These are phyloP conservation scores for Dispira simplex DNA, from an alignment of 192 early-diverging fungal species.

Conservation along the genomic window DNA sequence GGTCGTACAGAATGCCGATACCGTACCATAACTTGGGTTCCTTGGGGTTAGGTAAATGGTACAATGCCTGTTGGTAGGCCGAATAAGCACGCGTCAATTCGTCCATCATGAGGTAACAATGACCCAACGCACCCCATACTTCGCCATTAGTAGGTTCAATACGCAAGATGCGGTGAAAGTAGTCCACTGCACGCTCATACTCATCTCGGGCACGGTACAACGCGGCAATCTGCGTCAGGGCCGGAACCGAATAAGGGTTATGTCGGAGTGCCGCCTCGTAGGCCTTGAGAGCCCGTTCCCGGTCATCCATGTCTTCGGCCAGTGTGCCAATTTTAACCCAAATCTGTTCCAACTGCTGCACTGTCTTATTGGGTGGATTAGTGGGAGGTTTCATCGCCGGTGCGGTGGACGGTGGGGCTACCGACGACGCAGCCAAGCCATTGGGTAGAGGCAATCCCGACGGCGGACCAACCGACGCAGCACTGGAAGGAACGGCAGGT, in stretches of 20 bases:
- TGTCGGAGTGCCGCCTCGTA: conserved; percentile 86
- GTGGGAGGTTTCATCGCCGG: no score
- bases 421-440: no score
- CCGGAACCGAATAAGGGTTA: conserved; percentile 78
- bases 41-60: conserved; percentile 82
- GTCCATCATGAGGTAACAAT: conserved; percentile 94
- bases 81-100: conserved; percentile 87
- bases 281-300: conserved; percentile 66
- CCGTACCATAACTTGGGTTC: conserved; percentile 99
- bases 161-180: conserved; percentile 75
- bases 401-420: no score
- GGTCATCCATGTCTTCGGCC: conserved; percentile 25
- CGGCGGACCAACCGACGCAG: no score
- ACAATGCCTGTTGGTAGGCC: conserved; percentile 92
- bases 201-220: conserved; percentile 72
- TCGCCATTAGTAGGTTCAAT: conserved; percentile 81
- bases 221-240: conserved; percentile 65
- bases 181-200: conserved; percentile 77
- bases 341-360: not conserved
- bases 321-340: not conserved
- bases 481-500: no score
- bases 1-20: conserved; percentile 93
- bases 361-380: not conserved
- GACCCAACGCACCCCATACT: conserved; percentile 87
- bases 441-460: no score